Base-by-base conservation (phyloP, 106 monocot species). In the Phalaenopsis equestris region DNA sequence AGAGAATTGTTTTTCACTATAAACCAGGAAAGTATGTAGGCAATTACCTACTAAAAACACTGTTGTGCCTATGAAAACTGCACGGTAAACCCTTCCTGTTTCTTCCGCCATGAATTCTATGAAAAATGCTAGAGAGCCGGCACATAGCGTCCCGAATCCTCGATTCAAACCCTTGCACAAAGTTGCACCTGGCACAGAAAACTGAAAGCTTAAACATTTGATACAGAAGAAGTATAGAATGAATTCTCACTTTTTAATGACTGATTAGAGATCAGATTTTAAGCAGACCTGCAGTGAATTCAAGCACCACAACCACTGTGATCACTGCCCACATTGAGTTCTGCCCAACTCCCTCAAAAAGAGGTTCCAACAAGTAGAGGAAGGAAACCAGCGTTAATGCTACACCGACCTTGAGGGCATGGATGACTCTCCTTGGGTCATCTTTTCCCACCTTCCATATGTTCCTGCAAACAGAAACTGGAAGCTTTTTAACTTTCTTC, bases 251-350 rank as follows among this genome's bases (percentile, higher is more conserved):
- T 52, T 10, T 48, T 30, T 30, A 30, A 30, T 52, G 14, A 52
- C 52, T 52, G 52, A 52, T 52, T 52, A 52, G 52, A 52, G 10
- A 52, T 52, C 12, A 52, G 11, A 52, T 15, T 52, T 12, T 52
- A 12, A 52, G 72, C n/a, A 77, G 23, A 88, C 94, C 89, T 73
- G 87, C 89, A 15, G 93, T 94, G 74, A 86, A 89, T 84, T 94
- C 91, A 42, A 89, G 85, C 41, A 91, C 89, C 1, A 89, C 91
- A 4, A 86, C 91, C 11, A 94, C 93, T 0, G 91, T 94, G 83
- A 94, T 94, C 38, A 94, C 89, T 12, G 93, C 93, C 91, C 89
- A 91, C 89, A 88, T 91, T 36, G 91, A 86, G 80, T 89, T 91
- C 65, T 86, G 75, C 8, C 91, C 93, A 6, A 94, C 73, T 8